Conservation (phyloP, 1,284 basidiomycete genomes). For the Stereum hirsutum region DNA sequence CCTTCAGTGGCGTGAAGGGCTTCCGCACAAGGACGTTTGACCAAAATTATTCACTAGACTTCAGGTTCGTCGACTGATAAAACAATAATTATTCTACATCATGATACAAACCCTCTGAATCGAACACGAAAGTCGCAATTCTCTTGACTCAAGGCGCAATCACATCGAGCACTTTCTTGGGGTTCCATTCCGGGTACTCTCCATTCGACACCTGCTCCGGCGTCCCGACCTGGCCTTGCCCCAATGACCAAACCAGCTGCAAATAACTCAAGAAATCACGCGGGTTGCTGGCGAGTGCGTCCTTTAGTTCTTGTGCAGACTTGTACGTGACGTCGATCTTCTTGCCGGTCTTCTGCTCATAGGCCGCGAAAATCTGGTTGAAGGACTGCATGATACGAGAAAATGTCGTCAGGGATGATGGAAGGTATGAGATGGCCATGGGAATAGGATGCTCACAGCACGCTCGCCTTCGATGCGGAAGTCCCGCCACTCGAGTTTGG, state of each 20-base stretch:
- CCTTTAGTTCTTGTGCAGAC: constrained; percentile 7
- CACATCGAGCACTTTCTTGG: constrained; percentile 11
- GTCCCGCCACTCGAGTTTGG: constrained; percentile 19
- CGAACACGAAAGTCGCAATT: no score
- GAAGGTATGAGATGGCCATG: neutral
- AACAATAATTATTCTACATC: no score
- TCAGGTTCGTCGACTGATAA: no score
- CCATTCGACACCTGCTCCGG: constrained; percentile 7
- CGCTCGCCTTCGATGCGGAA: constrained; percentile 31
- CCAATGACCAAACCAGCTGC: constrained; percentile 9
- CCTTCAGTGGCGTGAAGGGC: no score
- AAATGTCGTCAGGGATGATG: neutral
- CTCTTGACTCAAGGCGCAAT: no score
- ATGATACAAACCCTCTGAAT: no score
- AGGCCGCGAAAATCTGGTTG: constrained; percentile 11
- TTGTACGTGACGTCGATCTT: constrained; percentile 10
- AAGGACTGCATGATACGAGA: constrained; percentile 6
- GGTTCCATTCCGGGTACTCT: constrained; percentile 13
- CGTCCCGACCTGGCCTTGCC: constrained; percentile 9
- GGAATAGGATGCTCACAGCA: constrained; percentile 5
- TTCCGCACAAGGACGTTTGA: no score
- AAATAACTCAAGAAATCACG: constrained; percentile 9
- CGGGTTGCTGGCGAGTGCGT: constrained; percentile 6
- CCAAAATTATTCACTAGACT: no score
- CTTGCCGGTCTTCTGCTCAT: constrained; percentile 9